Percentiles rank a stretch among this genome's conserved stretches.
Evolutionary conservation across 2,329 filamentous ascomycete species (phyloP).

Genomic region (Beauveria varroae): DNA sequence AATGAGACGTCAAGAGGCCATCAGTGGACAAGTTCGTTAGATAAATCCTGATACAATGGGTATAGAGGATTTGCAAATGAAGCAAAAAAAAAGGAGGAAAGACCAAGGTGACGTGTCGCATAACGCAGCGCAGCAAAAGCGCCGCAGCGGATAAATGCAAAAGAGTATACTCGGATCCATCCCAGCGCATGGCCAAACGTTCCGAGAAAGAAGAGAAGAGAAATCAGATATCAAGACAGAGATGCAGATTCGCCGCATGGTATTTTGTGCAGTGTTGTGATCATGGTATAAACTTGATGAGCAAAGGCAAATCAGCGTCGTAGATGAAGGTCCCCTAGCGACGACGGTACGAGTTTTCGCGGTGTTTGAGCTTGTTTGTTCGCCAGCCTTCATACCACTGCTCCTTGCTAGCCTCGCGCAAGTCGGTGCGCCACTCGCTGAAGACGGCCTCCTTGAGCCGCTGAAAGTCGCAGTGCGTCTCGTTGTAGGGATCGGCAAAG

Average conservation of each 20-base stretch:
- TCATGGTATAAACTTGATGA: constrained; percentile 7
- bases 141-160: constrained; percentile 2
- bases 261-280: background rate
- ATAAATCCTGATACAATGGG: constrained; percentile 7
- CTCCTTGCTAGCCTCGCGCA: constrained; percentile 83
- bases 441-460: constrained; percentile 89
- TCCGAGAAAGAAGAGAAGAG: background rate
- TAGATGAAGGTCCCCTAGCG: constrained; percentile 21
- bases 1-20: constrained; percentile 2
- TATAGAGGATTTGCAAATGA: constrained; percentile 6
- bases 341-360: constrained; percentile 32
- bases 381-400: constrained; percentile 96
- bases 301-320: constrained; percentile 10
- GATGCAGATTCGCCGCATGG: background rate
- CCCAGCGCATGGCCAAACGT: background rate
- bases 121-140: background rate
- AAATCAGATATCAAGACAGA: background rate
- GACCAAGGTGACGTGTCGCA: background rate
- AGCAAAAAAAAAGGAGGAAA: background rate
- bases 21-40: background rate
- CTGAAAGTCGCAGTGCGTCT: constrained; percentile 87
- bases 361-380: constrained; percentile 58
- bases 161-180: background rate
- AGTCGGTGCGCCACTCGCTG: constrained; percentile 82
- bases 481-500: constrained; percentile 87